phyloP scores from a whole-genome alignment of 371 early-diverging fungal genomes.

The Syncephalastrum monosporum region DNA sequence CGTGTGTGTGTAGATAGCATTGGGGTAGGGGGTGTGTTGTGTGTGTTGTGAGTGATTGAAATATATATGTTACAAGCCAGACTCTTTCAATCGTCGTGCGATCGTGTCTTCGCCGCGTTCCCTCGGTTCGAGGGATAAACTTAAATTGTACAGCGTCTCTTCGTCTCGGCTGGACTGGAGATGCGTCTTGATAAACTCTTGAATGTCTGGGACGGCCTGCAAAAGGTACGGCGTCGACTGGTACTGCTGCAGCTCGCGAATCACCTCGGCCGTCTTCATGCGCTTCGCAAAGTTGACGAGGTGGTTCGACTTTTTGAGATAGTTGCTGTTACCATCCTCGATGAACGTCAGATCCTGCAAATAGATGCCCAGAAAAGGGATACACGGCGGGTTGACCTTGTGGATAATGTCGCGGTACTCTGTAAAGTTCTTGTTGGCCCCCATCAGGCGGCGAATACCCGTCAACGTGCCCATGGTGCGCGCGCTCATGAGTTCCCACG shows the following conservation, averaged over 20 bases:
- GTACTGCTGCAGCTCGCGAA: constrained; percentile 89
- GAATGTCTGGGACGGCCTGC: constrained; percentile 77
- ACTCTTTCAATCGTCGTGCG: constrained; percentile 57
- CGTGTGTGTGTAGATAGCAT: background rate
- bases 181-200: constrained; percentile 72
- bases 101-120: constrained; percentile 66
- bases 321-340: constrained; percentile 89
- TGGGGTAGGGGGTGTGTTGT: background rate
- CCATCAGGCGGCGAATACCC: constrained; percentile 68
- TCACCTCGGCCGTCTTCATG: constrained; percentile 80
- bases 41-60: background rate
- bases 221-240: constrained; percentile 83
- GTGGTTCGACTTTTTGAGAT: constrained; percentile 52
- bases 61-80: constrained; percentile 55
- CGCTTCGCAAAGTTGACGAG: constrained; percentile 92
- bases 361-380: constrained; percentile 90
- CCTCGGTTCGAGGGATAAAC: constrained; percentile 71
- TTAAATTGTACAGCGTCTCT: constrained; percentile 68
- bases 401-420: constrained; percentile 86
- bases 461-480: constrained; percentile 30
- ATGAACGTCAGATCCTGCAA: constrained; percentile 92
- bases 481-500: constrained; percentile 67
- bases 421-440: constrained; percentile 78
- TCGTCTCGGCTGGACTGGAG: constrained; percentile 65
- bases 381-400: constrained; percentile 86